These are phyloP conservation scores for Alternaria panax DNA, from an alignment of 2,329 filamentous ascomycete genomes.

Conservation along the genomic window DNA sequence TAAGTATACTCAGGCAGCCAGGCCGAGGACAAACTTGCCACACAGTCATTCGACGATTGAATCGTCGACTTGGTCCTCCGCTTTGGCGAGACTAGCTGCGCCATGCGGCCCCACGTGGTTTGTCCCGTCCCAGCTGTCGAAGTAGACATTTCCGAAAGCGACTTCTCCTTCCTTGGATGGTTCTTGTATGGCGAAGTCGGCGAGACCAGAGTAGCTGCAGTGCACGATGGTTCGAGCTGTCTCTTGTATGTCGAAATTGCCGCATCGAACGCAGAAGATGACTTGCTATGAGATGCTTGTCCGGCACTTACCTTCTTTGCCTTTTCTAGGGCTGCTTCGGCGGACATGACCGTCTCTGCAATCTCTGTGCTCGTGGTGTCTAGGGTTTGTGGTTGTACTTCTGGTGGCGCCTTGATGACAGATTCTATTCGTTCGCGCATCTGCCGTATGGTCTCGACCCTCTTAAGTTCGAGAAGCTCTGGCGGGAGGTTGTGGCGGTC, in stretches of 20 bases:
- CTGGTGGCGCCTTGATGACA: slow-evolving; percentile 41
- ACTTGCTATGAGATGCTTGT: slow-evolving; percentile 34
- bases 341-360: slow-evolving; percentile 43
- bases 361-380: slow-evolving; percentile 45
- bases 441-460: slow-evolving; percentile 42
- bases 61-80: slow-evolving; percentile 24
- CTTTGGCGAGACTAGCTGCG: slow-evolving; percentile 32
- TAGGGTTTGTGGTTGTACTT: slow-evolving; percentile 42
- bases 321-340: slow-evolving; percentile 46
- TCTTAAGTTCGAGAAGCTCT: slow-evolving; percentile 43
- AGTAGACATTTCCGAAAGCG: slow-evolving; percentile 30
- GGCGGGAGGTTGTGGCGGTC: slow-evolving; percentile 44
- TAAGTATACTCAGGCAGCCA: slow-evolving; percentile 39
- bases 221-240: slow-evolving; percentile 29
- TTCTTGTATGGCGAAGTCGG: slow-evolving; percentile 17
- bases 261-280: slow-evolving; percentile 30
- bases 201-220: slow-evolving; percentile 33
- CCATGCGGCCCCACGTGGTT: slow-evolving; percentile 35
- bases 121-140: slow-evolving; percentile 33
- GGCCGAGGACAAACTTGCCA: slow-evolving; percentile 45
- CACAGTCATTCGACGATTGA: slow-evolving; percentile 21
- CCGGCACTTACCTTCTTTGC: slow-evolving; percentile 48
- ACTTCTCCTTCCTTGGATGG: slow-evolving; percentile 24
- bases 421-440: slow-evolving; percentile 45
- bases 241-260: slow-evolving; percentile 29